These are phyloP conservation scores for Straminergon stramineum DNA, from an alignment of 225 moss, liverwort and hornwort genomes.

Conservation along the genomic window DNA sequence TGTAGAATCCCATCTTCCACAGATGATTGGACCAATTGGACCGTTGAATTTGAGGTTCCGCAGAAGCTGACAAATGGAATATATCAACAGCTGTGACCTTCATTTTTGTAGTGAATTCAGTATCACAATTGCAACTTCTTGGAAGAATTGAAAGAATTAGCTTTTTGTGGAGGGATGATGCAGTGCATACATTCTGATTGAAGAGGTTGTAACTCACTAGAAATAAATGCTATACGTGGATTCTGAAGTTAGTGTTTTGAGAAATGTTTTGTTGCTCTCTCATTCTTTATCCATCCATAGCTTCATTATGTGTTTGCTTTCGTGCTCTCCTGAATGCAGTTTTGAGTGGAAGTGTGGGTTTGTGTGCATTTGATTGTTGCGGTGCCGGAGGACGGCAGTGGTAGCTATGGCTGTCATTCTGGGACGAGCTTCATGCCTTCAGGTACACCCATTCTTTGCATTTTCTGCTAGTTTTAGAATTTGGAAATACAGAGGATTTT, in stretches of 20 bases:
- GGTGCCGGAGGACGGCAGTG: background rate
- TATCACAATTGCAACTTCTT: background rate
- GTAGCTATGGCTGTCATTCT: conserved; percentile 12
- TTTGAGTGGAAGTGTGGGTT: background rate
- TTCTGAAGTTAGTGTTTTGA: background rate
- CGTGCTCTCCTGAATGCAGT: background rate
- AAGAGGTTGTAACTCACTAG: background rate
- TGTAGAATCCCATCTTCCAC: background rate
- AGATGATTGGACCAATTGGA: background rate
- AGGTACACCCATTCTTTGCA: background rate
- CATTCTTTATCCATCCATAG: background rate
- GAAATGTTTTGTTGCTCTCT: background rate
- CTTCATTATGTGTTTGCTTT: background rate
- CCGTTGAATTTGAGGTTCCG: background rate
- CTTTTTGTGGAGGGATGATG: too few relatives aligned
- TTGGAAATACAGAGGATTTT: background rate
- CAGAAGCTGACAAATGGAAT: background rate
- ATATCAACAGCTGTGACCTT: background rate
- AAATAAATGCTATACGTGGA: background rate
- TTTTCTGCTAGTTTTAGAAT: background rate
- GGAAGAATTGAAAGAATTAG: background rate
- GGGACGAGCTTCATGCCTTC: conserved; percentile 24
- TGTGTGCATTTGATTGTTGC: background rate
- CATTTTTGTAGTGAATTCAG: background rate
- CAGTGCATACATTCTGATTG: background rate